Evolutionary conservation across 139 green algal species (phyloP).

Genomic region (Chlamydomonas schloesseri): DNA sequence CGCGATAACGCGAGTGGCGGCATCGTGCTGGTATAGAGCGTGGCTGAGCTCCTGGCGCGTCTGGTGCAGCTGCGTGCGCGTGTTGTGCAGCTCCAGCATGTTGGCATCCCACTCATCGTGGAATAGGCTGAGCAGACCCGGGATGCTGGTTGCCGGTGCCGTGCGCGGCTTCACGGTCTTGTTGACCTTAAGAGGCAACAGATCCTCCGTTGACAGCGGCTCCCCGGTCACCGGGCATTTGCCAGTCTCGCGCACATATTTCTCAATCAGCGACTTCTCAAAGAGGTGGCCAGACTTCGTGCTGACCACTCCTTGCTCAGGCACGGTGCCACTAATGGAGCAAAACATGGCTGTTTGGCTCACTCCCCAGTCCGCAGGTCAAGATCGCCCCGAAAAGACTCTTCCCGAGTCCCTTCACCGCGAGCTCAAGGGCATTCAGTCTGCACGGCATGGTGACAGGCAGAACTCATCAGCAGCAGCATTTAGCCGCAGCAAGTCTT

Average conservation of each 20-base stretch:
- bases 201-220: constrained; percentile 81
- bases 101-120: constrained; percentile 98
- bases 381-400: background rate
- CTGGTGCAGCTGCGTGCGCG: constrained; percentile 83
- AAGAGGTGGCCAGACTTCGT: constrained; percentile 90
- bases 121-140: constrained; percentile 91
- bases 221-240: constrained; percentile 88
- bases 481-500: no score
- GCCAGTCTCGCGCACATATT: constrained; percentile 89
- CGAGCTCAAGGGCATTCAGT: background rate
- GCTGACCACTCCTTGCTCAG: constrained; percentile 91
- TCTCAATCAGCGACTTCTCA: constrained; percentile 90
- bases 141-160: constrained; percentile 88
- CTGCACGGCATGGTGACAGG: no score
- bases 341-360: constrained; percentile 62
- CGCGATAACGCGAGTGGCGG: constrained; percentile 90
- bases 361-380: no score
- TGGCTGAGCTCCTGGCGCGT: constrained; percentile 91
- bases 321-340: constrained; percentile 84
- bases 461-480: no score
- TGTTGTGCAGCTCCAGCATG: constrained; percentile 91
- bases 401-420: background rate
- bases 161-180: constrained; percentile 88
- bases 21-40: constrained; percentile 97
- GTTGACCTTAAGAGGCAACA: constrained; percentile 83